Conservation (phyloP, 148 eudicot species). For the Amaranthus palmeri region DNA sequence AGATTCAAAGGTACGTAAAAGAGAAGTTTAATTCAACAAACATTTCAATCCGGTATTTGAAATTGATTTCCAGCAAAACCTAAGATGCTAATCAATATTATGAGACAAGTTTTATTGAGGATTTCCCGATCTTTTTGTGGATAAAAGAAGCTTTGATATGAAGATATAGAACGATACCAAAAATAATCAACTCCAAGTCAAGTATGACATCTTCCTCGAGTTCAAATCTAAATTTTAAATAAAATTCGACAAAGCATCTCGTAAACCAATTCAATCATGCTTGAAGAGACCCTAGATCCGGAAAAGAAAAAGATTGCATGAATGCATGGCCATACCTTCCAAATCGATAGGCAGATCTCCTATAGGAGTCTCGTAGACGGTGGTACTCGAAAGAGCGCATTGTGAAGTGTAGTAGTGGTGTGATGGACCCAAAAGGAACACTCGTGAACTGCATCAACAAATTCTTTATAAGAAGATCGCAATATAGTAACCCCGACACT, state of each 20-base stretch:
- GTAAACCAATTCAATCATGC: conserved; percentile 6
- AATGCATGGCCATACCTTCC: conserved; percentile 50
- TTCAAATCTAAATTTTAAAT: not conserved
- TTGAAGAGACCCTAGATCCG: not conserved
- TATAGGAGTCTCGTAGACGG: conserved; percentile 82
- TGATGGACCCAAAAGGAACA: conserved; percentile 94
- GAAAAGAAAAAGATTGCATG: no score
- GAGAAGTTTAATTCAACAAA: not conserved
- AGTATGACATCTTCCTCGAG: no score
- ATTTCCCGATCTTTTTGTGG: not conserved
- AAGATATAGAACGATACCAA: not conserved
- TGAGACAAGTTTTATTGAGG: not conserved
- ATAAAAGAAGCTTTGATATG: not conserved
- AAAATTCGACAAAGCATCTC: not conserved
- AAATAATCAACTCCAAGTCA: not conserved
- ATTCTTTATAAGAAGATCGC: conserved; percentile 3
- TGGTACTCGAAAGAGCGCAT: conserved; percentile 89
- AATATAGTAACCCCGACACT: not conserved
- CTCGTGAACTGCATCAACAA: conserved; percentile 51
- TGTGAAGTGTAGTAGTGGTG: conserved; percentile 94
- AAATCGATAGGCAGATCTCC: conserved; percentile 85
- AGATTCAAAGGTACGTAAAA: not conserved
- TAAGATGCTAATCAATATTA: not conserved
- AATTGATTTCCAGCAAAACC: not conserved
- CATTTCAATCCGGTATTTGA: not conserved